These are phyloP conservation scores for Mucuna pruriens DNA, from an alignment of 306 rosid genomes.

Conservation along the genomic window DNA sequence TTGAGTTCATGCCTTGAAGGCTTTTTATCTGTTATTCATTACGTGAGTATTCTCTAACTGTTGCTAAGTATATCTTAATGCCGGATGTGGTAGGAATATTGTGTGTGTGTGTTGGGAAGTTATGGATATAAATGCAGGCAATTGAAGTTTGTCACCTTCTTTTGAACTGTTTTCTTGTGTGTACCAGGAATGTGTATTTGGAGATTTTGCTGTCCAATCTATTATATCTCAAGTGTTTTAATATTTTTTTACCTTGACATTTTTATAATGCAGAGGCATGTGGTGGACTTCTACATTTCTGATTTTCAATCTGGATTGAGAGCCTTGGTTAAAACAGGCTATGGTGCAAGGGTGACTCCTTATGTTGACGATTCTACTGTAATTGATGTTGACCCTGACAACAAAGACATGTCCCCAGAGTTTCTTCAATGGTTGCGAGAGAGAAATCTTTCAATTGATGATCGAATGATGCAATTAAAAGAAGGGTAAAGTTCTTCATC, in stretches of 20 bases:
- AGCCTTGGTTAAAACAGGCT: constrained; percentile 6
- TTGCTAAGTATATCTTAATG: background rate
- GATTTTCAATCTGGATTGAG: background rate
- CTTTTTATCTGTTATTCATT: background rate
- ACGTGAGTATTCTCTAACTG: background rate
- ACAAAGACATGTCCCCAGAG: background rate
- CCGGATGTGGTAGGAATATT: background rate
- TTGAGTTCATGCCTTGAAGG: background rate
- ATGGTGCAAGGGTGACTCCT: constrained; percentile 12
- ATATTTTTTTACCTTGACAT: background rate
- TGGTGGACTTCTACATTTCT: constrained; percentile 11
- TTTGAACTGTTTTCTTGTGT: background rate
- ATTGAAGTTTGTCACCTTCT: background rate
- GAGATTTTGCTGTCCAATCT: background rate
- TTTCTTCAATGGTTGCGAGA: constrained; percentile 1
- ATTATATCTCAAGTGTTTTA: background rate
- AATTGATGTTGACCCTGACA: constrained; percentile 1
- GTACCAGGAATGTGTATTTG: background rate
- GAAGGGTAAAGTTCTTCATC: background rate
- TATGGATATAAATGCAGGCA: background rate
- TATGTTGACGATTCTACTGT: background rate
- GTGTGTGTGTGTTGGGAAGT: background rate
- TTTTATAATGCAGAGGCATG: background rate
- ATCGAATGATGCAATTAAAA: constrained; percentile 1
- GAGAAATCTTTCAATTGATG: background rate